A percentile compares a stretch with the other conserved stretches of the same genome.
Evolutionary conservation across 2,329 filamentous ascomycete species (phyloP).

Genomic region (Fusarium pseudocircinatum): DNA sequence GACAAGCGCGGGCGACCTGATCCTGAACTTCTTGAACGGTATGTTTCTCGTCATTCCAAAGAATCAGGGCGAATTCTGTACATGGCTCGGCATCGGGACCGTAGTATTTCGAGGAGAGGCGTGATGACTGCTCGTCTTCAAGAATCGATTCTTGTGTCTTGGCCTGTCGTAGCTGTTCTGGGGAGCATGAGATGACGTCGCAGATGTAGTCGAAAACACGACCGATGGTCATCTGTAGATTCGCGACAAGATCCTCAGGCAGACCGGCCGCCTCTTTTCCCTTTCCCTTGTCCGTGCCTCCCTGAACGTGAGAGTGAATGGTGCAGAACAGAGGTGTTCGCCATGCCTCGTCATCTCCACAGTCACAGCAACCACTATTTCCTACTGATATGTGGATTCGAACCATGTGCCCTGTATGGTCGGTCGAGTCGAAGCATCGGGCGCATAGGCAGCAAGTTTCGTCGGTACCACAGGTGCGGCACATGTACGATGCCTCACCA

Average conservation of each 20-base stretch:
- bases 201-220: conserved; percentile 93
- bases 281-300: conserved; percentile 68
- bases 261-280: conserved; percentile 66
- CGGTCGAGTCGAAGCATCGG: conserved; percentile 92
- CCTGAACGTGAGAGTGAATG: conserved; percentile 78
- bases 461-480: conserved; percentile 92
- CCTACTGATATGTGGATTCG: conserved; percentile 87
- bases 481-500: conserved; percentile 93
- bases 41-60: conserved; percentile 99
- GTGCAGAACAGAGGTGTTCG: conserved; percentile 86
- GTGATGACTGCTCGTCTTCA: conserved; percentile 82
- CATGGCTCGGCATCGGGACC: conserved; percentile 63
- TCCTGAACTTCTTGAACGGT: conserved; percentile 90
- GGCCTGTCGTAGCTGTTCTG: conserved; percentile 87
- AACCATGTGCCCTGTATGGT: conserved; percentile 93
- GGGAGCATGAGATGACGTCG: conserved; percentile 97
- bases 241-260: conserved; percentile 78
- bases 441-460: conserved; percentile 96
- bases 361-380: conserved; percentile 97
- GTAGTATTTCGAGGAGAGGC: conserved; percentile 75
- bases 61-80: conserved; percentile 79
- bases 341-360: conserved; percentile 96
- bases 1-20: conserved; percentile 90
- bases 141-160: conserved; percentile 86
- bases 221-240: conserved; percentile 86